Percentiles rank a stretch among this genome's conserved stretches.
Conservation (phyloP, 2,329 filamentous ascomycete species). For the Domatiomyces globalis region DNA sequence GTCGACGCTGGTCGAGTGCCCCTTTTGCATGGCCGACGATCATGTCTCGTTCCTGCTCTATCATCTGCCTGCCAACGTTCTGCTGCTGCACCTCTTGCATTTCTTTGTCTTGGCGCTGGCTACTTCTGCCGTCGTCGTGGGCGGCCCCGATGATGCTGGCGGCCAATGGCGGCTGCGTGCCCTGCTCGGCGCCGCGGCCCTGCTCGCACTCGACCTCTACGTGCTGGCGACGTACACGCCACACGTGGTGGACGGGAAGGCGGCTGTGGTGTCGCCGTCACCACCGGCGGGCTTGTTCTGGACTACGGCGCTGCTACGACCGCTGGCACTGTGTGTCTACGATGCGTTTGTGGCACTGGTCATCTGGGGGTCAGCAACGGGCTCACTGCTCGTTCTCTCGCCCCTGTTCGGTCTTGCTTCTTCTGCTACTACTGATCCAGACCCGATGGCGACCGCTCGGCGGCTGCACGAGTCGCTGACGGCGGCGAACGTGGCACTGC, state of each 20-base stretch:
- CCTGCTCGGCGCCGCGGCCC: constrained; percentile 49
- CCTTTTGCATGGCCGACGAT: constrained; percentile 67
- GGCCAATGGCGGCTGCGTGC: constrained; percentile 37
- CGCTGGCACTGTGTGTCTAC: constrained; percentile 47
- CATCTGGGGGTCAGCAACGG: constrained; percentile 65
- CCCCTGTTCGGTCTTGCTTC: constrained; percentile 22
- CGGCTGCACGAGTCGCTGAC: constrained; percentile 23
- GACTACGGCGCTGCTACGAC: constrained; percentile 50
- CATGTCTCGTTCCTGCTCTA: constrained; percentile 64
- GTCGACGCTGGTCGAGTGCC: constrained; percentile 55
- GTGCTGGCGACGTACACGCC: constrained; percentile 50
- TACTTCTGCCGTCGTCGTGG: constrained; percentile 49
- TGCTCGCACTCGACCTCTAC: constrained; percentile 54
- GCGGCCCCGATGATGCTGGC: constrained; percentile 32
- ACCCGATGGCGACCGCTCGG: constrained; percentile 39
- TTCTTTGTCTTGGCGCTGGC: constrained; percentile 55
- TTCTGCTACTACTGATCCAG: constrained; percentile 43
- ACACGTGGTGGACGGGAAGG: constrained; percentile 1
- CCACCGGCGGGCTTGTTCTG: constrained; percentile 45
- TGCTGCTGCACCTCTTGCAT: constrained; percentile 69
- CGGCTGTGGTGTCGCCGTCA: constrained; percentile 21
- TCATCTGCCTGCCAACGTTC: constrained; percentile 52
- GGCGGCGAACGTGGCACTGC: constrained; percentile 40
- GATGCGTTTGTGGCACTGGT: constrained; percentile 50
- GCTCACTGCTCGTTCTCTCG: constrained; percentile 55